Conservation (phyloP, 176 grass and related monocot species). For the Puya raimondii region DNA sequence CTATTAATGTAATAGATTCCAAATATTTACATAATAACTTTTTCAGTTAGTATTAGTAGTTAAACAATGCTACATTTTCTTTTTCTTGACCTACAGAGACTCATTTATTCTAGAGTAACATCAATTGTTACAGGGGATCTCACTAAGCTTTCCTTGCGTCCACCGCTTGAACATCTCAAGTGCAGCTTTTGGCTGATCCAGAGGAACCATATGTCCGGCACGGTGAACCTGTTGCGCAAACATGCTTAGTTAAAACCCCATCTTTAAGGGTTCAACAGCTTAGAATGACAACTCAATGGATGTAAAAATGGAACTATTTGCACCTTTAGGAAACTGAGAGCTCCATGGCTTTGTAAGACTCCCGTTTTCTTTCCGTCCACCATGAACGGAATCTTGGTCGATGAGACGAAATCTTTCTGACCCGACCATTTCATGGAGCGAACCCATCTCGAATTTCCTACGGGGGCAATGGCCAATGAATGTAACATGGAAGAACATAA, state of each 20-base stretch:
- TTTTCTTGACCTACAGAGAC: too few relatives aligned
- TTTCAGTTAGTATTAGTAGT: too few relatives aligned
- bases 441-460: constrained; percentile 95
- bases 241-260: too few relatives aligned
- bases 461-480: neutral
- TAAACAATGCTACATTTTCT: too few relatives aligned
- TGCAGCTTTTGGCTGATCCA: constrained; percentile 87
- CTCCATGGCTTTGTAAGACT: constrained; percentile 58
- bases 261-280: too few relatives aligned
- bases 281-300: too few relatives aligned
- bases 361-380: constrained; percentile 75
- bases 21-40: too few relatives aligned
- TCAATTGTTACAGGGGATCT: neutral
- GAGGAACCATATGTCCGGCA: constrained; percentile 89
- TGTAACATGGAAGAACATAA: neutral
- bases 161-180: constrained; percentile 84
- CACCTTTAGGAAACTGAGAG: constrained; percentile 94
- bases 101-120: too few relatives aligned
- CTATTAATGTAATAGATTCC: too few relatives aligned
- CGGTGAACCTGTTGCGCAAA: constrained; percentile 43
- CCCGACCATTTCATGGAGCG: constrained; percentile 87
- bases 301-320: neutral
- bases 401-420: constrained; percentile 55
- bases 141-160: constrained; percentile 44
- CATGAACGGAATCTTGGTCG: constrained; percentile 40